phyloP scores from a whole-genome alignment of 2,329 filamentous ascomycete genomes.

The Didymellaceae sp. region DNA sequence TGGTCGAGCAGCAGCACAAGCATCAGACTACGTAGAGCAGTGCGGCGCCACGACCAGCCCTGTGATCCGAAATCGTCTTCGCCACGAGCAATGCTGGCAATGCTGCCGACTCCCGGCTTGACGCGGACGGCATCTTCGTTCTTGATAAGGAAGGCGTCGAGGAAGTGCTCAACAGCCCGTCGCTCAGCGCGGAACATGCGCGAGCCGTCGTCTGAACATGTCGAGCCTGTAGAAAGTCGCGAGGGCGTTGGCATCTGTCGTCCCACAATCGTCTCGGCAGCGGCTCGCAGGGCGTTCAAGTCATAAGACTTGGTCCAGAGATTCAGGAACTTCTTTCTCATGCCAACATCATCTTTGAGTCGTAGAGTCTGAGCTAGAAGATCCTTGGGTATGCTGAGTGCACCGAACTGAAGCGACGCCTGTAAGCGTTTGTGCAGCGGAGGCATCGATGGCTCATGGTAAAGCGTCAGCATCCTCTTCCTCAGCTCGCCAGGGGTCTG shows the following conservation, averaged over 20 bases:
- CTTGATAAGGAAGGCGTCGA: slow-evolving; percentile 64
- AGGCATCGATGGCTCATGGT: slow-evolving; percentile 60
- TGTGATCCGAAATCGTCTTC: slow-evolving; percentile 52
- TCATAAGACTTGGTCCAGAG: slow-evolving; percentile 67
- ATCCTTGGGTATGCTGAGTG: slow-evolving; percentile 63
- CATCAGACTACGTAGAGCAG: slow-evolving; percentile 64
- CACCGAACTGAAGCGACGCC: slow-evolving; percentile 64
- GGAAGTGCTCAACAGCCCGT: slow-evolving; percentile 58
- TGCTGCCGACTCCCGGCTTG: slow-evolving; percentile 47
- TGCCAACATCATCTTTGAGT: slow-evolving; percentile 63
- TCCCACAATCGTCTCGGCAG: slow-evolving; percentile 66
- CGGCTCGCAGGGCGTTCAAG: slow-evolving; percentile 56
- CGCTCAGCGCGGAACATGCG: slow-evolving; percentile 47
- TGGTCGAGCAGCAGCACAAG: slow-evolving; percentile 66
- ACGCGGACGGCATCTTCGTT: slow-evolving; percentile 61
- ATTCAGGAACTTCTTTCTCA: slow-evolving; percentile 62
- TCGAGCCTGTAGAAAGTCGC: slow-evolving; percentile 46
- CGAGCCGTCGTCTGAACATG: slow-evolving; percentile 43
- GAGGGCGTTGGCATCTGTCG: slow-evolving; percentile 53
- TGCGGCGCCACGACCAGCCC: slow-evolving; percentile 61
- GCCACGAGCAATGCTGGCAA: slow-evolving; percentile 47
- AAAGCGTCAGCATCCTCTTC: slow-evolving; percentile 59
- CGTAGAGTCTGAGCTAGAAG: slow-evolving; percentile 54
- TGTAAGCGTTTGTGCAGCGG: slow-evolving; percentile 64
- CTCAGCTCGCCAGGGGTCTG: slow-evolving; percentile 49